Evolutionary conservation across 495 filamentous ascomycete genomes (phyloP).

Genomic region (Neurospora sp.): DNA sequence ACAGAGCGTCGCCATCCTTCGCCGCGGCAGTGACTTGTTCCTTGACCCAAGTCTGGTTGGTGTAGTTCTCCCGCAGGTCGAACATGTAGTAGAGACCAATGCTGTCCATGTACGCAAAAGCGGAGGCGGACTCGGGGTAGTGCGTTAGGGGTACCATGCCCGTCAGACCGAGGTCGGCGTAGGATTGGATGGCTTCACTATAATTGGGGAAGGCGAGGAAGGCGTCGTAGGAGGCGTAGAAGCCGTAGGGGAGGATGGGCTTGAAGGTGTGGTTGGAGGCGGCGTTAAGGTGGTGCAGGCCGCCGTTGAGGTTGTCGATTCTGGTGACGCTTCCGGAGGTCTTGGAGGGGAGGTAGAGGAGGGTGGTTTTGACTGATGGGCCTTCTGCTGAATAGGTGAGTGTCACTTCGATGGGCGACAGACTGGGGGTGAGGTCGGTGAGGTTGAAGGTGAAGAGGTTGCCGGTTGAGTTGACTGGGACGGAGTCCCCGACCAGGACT

Average conservation of each 20-base stretch:
- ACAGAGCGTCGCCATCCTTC: slow-evolving; percentile 42
- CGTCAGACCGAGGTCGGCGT: slow-evolving; percentile 40
- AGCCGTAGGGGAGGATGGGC: slow-evolving; percentile 53
- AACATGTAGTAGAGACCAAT: slow-evolving; percentile 55
- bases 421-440: slow-evolving; percentile 30
- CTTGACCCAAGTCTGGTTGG: slow-evolving; percentile 42
- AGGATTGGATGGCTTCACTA: slow-evolving; percentile 32
- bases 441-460: slow-evolving; percentile 41
- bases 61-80: slow-evolving; percentile 51
- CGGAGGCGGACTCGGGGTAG: slow-evolving; percentile 30
- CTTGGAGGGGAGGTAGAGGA: slow-evolving; percentile 50
- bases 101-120: slow-evolving; percentile 45
- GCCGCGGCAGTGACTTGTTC: slow-evolving; percentile 39
- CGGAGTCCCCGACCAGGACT: slow-evolving; percentile 26
- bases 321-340: slow-evolving; percentile 49
- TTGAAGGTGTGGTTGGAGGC: slow-evolving; percentile 25
- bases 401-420: slow-evolving; percentile 34
- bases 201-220: slow-evolving; percentile 36
- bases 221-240: slow-evolving; percentile 50
- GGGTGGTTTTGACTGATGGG: slow-evolving; percentile 16
- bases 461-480: slow-evolving; percentile 37
- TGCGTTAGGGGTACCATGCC: slow-evolving; percentile 31
- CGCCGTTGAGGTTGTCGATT: slow-evolving; percentile 52
- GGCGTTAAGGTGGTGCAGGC: slow-evolving; percentile 32
- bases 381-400: slow-evolving; percentile 26